Conservation (phyloP, 495 filamentous ascomycete species). For the Thermochaetoides thermophila region DNA sequence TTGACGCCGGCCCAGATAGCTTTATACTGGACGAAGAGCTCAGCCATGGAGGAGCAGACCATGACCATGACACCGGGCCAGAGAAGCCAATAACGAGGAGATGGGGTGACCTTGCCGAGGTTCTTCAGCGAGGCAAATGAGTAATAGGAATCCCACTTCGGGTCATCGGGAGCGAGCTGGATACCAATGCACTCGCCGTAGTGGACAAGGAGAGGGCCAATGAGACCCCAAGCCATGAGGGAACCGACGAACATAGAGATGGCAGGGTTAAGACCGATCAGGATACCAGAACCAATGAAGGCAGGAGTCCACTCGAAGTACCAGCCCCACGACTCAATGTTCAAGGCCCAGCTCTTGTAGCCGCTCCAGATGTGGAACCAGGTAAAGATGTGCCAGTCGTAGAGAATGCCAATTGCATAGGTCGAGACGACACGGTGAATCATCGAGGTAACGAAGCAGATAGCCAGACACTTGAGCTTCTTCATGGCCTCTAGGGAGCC, state of each 20-base stretch:
- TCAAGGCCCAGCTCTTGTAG: conserved; percentile 39
- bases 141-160: conserved; percentile 36
- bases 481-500: conserved; percentile 39
- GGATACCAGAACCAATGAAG: conserved; percentile 51
- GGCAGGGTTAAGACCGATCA: conserved; percentile 50
- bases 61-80: conserved; percentile 55
- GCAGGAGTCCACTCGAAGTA: conserved; percentile 48
- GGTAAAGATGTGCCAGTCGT: conserved; percentile 52
- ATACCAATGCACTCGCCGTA: conserved; percentile 37
- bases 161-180: conserved; percentile 24
- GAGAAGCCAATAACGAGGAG: conserved; percentile 49
- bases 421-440: conserved; percentile 42
- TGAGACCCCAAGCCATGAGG: conserved; percentile 49
- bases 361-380: conserved; percentile 49
- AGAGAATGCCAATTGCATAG: conserved; percentile 48
- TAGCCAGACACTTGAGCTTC: conserved; percentile 41
- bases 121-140: conserved; percentile 34
- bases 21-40: conserved; percentile 47
- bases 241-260: conserved; percentile 47
- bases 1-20: conserved; percentile 39
- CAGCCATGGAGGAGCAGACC: conserved; percentile 45
- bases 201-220: conserved; percentile 46
- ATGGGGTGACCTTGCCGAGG: conserved; percentile 31
- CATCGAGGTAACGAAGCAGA: conserved; percentile 36
- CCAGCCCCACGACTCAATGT: conserved; percentile 54